These are phyloP conservation scores for Podospora conica DNA, from an alignment of 495 filamentous ascomycete genomes.

Conservation along the genomic window DNA sequence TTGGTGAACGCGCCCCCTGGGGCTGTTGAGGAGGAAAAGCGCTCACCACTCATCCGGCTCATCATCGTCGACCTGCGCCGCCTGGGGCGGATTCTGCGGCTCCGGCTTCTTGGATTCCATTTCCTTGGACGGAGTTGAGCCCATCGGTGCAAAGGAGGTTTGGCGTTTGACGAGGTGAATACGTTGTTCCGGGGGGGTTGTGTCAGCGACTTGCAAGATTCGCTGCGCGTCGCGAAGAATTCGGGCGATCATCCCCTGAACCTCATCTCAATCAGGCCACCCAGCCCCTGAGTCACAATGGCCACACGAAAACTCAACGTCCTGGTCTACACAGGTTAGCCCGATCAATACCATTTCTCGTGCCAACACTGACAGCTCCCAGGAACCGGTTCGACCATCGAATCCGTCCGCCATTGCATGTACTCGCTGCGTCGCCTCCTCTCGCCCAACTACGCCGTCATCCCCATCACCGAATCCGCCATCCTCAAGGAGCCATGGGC, in stretches of 20 bases:
- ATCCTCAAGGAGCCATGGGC: slow-evolving; percentile 91
- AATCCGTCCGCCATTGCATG: slow-evolving; percentile 84
- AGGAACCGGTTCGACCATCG: slow-evolving; percentile 80
- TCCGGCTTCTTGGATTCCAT: slow-evolving; percentile 37
- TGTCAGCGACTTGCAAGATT: not conserved
- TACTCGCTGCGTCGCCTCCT: slow-evolving; percentile 83
- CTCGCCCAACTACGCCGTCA: slow-evolving; percentile 91
- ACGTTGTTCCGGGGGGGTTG: not conserved
- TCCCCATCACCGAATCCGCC: slow-evolving; percentile 68
- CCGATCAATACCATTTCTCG: not conserved
- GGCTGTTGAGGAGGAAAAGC: not conserved
- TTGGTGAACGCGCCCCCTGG: not conserved
- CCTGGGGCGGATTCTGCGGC: slow-evolving; percentile 4
- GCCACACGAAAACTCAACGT: slow-evolving; percentile 69
- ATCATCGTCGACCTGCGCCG: slow-evolving; percentile 54
- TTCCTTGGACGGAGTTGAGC: slow-evolving; percentile 39
- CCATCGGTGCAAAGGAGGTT: slow-evolving; percentile 26
- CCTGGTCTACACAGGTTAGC: slow-evolving; percentile 73
- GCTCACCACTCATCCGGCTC: slow-evolving; percentile 92
- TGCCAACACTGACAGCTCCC: not conserved
- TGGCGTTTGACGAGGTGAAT: not conserved
- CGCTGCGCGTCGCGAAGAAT: not conserved
- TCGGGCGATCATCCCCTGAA: not conserved
- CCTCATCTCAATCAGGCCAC: not conserved
- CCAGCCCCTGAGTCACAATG: slow-evolving; percentile 40